Evolutionary conservation across 1,284 basidiomycete genomes (phyloP).

Genomic region (Golubevia sp.): DNA sequence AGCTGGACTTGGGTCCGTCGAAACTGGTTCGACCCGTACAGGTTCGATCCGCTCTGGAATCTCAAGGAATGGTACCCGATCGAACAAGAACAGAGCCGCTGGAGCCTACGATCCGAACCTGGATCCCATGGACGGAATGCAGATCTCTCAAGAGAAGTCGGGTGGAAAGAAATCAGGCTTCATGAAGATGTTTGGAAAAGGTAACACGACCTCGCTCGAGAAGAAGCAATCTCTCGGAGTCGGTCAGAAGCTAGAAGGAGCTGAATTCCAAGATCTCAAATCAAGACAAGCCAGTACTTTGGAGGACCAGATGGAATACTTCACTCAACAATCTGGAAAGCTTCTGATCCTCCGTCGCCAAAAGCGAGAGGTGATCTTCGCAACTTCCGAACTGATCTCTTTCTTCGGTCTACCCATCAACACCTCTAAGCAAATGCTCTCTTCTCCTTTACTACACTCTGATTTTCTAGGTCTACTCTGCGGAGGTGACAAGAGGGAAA

Average conservation of each 20-base stretch:
- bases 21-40: not conserved
- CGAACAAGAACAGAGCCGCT: not conserved
- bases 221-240: constrained; percentile 1
- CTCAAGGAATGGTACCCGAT: constrained; percentile 3
- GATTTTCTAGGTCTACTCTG: constrained; percentile 16
- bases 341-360: constrained; percentile 17
- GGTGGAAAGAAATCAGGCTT: not conserved
- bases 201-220: not conserved
- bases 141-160: not conserved
- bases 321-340: constrained; percentile 13
- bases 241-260: not conserved
- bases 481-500: constrained; percentile 3
- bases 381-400: not conserved
- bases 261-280: not conserved
- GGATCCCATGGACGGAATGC: not conserved
- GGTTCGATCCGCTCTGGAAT: constrained; percentile 4
- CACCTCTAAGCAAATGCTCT: constrained; percentile 12
- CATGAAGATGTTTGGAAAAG: not conserved
- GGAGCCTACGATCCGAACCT: not conserved
- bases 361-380: constrained; percentile 15
- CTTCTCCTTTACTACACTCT: constrained; percentile 12
- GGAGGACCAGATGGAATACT: constrained; percentile 19
- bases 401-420: constrained; percentile 8
- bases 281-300: constrained; percentile 2
- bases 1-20: not conserved